Percentiles rank a stretch among this genome's conserved stretches.
Evolutionary conservation across 805 yeast genomes (phyloP).

Genomic region (Schizosaccharomyces pombe): DNA sequence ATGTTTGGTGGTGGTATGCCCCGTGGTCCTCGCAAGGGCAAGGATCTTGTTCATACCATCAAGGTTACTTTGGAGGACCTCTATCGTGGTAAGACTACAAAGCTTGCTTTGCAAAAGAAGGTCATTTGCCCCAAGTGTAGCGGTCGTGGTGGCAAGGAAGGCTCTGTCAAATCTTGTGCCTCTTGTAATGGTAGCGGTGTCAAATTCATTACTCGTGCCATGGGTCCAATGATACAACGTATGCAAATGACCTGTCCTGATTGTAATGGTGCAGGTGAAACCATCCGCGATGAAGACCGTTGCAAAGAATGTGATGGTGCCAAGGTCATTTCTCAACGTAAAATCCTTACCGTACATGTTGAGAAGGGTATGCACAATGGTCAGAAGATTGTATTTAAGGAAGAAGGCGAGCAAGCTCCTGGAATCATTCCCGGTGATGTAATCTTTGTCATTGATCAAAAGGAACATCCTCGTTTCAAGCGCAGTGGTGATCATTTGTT

Average conservation of each 20-base stretch:
- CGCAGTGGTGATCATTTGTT: constrained; percentile 77
- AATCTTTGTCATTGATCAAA: constrained; percentile 72
- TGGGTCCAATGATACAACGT: constrained; percentile 98
- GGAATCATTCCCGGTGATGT: constrained; percentile 92
- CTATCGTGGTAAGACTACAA: constrained; percentile 80
- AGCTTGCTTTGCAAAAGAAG: constrained; percentile 82
- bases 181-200: constrained; percentile 82
- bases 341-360: constrained; percentile 78
- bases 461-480: constrained; percentile 56
- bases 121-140: constrained; percentile 70
- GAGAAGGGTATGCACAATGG: constrained; percentile 95
- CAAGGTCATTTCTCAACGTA: constrained; percentile 68
- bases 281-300: constrained; percentile 62
- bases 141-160: constrained; percentile 90
- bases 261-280: constrained; percentile 84
- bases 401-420: constrained; percentile 96
- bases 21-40: constrained; percentile 15
- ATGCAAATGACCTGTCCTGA: constrained; percentile 83
- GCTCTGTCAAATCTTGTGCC: constrained; percentile 65
- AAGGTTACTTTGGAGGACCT: constrained; percentile 75
- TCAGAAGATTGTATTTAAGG: constrained; percentile 69
- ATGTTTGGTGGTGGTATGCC: constrained; percentile 17
- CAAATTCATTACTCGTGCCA: constrained; percentile 80
- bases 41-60: constrained; percentile 75
- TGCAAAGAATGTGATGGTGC: constrained; percentile 76